Evolutionary conservation across 805 yeast species (phyloP).

Genomic region (Candida verbasci): DNA sequence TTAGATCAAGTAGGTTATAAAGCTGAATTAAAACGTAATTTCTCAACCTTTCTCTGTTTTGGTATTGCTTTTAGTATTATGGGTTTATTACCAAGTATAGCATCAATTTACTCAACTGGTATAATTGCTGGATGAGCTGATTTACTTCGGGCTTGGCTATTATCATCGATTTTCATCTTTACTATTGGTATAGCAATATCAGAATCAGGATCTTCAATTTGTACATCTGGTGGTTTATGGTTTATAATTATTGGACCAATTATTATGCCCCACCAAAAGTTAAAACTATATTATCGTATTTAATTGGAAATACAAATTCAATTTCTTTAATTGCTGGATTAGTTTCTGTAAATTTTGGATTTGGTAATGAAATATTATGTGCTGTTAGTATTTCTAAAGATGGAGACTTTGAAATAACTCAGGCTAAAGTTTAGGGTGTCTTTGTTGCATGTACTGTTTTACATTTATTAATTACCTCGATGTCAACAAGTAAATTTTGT

Average conservation of each 20-base stretch:
- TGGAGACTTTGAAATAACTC: slow-evolving; percentile 24
- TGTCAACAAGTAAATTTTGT: slow-evolving; percentile 17
- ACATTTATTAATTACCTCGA: slow-evolving; percentile 20
- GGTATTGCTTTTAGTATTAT: slow-evolving; percentile 32
- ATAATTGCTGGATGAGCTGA: slow-evolving; percentile 28
- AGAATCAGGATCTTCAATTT: slow-evolving; percentile 21
- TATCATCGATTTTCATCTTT: slow-evolving; percentile 21
- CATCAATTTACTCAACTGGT: slow-evolving; percentile 20
- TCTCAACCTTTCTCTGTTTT: slow-evolving; percentile 26
- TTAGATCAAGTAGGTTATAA: slow-evolving; percentile 33
- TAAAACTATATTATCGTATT: slow-evolving; percentile 19
- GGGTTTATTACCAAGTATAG: slow-evolving; percentile 30
- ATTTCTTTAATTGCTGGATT: slow-evolving; percentile 28
- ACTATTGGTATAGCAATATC: slow-evolving; percentile 26
- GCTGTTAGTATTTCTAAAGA: slow-evolving; percentile 25
- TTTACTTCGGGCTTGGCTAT: slow-evolving; percentile 28
- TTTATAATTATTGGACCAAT: slow-evolving; percentile 35
- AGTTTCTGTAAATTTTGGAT: slow-evolving; percentile 28
- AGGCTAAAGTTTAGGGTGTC: slow-evolving; percentile 25
- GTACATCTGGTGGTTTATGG: slow-evolving; percentile 31
- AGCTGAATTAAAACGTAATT: slow-evolving; percentile 26
- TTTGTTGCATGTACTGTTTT: slow-evolving; percentile 25
- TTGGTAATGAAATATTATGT: slow-evolving; percentile 23
- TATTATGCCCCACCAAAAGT: slow-evolving; percentile 23
- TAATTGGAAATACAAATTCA: slow-evolving; percentile 26